Conservation (phyloP, 129 eudicot genomes). For the Flaveria trinervia region DNA sequence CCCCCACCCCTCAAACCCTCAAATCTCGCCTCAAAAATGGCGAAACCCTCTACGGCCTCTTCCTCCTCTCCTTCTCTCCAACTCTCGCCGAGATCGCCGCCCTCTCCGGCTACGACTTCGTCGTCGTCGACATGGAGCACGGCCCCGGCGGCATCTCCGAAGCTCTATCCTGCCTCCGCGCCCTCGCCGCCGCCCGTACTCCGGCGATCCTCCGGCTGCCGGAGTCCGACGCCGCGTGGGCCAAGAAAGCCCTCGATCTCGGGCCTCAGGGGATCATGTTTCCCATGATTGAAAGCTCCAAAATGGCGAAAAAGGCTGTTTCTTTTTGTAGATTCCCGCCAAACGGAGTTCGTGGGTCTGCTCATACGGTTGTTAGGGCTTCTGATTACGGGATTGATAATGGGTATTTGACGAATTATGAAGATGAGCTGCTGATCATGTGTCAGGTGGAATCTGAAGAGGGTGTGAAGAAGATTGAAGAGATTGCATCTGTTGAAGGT, state of each 20-base stretch:
- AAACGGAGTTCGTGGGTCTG: constrained; percentile 82
- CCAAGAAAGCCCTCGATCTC: constrained; percentile 84
- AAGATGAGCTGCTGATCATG: constrained; percentile 82
- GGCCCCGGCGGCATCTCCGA: constrained; percentile 76
- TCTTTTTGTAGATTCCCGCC: constrained; percentile 90
- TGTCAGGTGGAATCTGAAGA: constrained; percentile 90
- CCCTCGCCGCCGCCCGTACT: constrained; percentile 71
- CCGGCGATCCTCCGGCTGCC: constrained; percentile 82
- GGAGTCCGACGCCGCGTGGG: constrained; percentile 67
- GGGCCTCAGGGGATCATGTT: constrained; percentile 96
- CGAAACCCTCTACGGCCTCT: constrained; percentile 85
- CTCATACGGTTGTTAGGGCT: constrained; percentile 71
- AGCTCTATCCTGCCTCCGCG: constrained; percentile 70
- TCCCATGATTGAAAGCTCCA: constrained; percentile 81
- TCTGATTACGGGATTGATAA: constrained; percentile 73
- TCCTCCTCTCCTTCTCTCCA: constrained; percentile 78
- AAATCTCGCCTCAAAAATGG: constrained; percentile 71
- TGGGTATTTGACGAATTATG: constrained; percentile 64
- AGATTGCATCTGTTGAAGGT: constrained; percentile 77
- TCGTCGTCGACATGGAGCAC: constrained; percentile 89
- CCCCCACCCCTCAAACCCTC: constrained; percentile 47
- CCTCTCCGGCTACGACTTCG: constrained; percentile 84
- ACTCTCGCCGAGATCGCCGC: constrained; percentile 90
- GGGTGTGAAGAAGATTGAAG: constrained; percentile 68
- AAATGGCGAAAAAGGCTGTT: constrained; percentile 68